phyloP scores from a whole-genome alignment of 116 monocot species.

The Dioscorea cayenensis region DNA sequence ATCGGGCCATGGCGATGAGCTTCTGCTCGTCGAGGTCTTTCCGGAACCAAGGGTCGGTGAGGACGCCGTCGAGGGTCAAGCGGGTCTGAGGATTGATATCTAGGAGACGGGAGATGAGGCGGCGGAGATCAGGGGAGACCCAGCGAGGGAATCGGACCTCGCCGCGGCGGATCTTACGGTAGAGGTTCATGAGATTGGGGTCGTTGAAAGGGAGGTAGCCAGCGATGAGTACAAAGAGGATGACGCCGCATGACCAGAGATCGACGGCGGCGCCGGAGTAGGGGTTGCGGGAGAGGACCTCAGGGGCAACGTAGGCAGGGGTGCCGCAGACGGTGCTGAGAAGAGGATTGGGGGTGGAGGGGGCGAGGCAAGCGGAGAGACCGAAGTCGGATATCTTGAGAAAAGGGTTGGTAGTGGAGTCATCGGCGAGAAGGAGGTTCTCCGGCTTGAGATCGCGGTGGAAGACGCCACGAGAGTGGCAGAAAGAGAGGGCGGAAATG shows the following conservation, averaged over 20 bases:
- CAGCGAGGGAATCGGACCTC: background rate
- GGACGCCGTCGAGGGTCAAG: slow-evolving; percentile 16
- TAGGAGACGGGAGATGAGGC: slow-evolving; percentile 5
- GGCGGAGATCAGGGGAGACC: background rate
- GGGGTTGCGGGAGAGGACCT: slow-evolving; percentile 1
- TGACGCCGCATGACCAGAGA: slow-evolving; percentile 1
- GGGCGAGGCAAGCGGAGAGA: slow-evolving; percentile 6
- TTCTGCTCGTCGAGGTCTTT: background rate
- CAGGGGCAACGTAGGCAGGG: slow-evolving; percentile 2
- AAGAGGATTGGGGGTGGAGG: background rate
- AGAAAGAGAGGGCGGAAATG: slow-evolving; percentile 42
- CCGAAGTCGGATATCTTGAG: slow-evolving; percentile 18
- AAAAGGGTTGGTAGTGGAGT: slow-evolving; percentile 3
- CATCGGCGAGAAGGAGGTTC: slow-evolving; percentile 3
- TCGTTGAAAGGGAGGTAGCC: slow-evolving; percentile 25
- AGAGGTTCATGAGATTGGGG: background rate
- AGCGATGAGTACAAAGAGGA: background rate
- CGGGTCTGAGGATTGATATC: background rate
- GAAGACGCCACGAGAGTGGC: slow-evolving; percentile 58
- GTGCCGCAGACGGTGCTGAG: slow-evolving; percentile 27
- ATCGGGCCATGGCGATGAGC: background rate
- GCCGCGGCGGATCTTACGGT: background rate
- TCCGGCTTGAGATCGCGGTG: slow-evolving; percentile 61
- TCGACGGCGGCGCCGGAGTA: slow-evolving; percentile 8
- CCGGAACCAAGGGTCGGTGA: background rate